Evolutionary conservation across 2,329 filamentous ascomycete species (phyloP), one percentile per base, ranked within the genome.

Genomic region (Colletotrichum tamarilloi): DNA sequence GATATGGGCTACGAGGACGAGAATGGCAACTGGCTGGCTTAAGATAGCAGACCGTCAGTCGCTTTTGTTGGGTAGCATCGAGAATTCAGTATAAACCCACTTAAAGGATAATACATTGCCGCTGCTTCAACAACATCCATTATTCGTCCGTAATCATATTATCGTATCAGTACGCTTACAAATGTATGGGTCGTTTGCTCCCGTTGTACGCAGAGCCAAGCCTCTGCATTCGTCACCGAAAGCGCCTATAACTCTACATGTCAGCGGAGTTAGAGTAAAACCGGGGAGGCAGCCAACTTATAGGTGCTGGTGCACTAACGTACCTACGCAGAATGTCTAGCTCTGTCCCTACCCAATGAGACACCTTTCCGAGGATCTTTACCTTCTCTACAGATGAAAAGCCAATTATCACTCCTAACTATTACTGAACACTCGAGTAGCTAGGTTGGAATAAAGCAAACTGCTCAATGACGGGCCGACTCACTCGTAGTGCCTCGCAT

Each of bases 1-100:
- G 79, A 80, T 11, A 74, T 79, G 63, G 79, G 79, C 3, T 80
- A 78, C 75, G 79, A 80, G 65, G 76, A 80, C 53, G 77, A 78
- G 57, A 22, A 78, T 16, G 78, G 78, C 22, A 77, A 80, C 35
- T 80, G 78, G 77, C 30, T 79, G 38, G 62, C 60, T 3, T 77
- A 56, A 73, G 32, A 22, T 28, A 5, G 9, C 0, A 11, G 42
- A 22, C 19, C 3, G 42, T n/a, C 16, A 19, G 7, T 9, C 5
- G 19, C 5, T 9, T n/a, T 49, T 9, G 19, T 9, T n/a, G 42
- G 1, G 19, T 6, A 19, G 38, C 38, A 42, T 42, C 38, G 19
- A 19, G 42, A 19, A n/a, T 22, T 22, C 42, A 7, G 42, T 22
- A 9, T 11, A 49, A 49, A 49, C 7, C 42, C 8, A 49, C 8